These are phyloP conservation scores for Mortierella sp. DNA, from an alignment of 371 early-diverging fungal genomes.

Conservation along the genomic window DNA sequence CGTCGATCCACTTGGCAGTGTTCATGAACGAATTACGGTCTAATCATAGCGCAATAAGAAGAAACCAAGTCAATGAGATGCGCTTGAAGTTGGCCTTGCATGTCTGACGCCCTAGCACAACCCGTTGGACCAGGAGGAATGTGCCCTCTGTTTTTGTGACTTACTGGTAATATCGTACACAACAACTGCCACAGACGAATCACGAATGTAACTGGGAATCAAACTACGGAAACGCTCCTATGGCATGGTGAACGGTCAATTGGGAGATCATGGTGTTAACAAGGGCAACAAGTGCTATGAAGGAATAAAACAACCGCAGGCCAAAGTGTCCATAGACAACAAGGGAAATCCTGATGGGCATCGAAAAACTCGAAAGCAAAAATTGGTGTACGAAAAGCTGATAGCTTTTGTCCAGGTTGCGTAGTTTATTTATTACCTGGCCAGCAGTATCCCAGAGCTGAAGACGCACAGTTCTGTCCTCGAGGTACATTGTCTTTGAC, in stretches of 20 bases:
- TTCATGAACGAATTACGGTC: constrained; percentile 94
- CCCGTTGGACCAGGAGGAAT: constrained; percentile 10
- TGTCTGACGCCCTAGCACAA: background rate
- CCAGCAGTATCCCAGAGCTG: constrained; percentile 99
- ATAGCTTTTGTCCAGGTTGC: background rate
- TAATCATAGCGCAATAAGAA: constrained; percentile 29
- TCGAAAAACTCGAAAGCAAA: background rate
- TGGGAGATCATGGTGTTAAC: background rate
- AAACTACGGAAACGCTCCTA: constrained; percentile 95
- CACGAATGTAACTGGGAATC: constrained; percentile 99
- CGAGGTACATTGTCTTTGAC: constrained; percentile 98
- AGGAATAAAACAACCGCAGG: background rate
- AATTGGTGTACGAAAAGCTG: background rate
- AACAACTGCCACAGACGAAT: constrained; percentile 98
- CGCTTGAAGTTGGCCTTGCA: background rate
- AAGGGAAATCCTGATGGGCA: too few species aligned
- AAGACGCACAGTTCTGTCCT: constrained; percentile 96
- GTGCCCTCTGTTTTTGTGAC: constrained; percentile 21
- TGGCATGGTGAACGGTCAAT: constrained; percentile 51
- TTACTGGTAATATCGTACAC: constrained; percentile 97
- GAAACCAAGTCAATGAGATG: background rate
- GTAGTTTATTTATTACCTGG: constrained; percentile 77
- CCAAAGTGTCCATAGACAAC: background rate
- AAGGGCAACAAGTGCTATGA: background rate
- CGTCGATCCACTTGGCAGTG: constrained; percentile 98